Evolutionary conservation across 176 grass and related monocot genomes (phyloP), one percentile per base, ranked within the genome.

Genomic region (Zoysia japonica): DNA sequence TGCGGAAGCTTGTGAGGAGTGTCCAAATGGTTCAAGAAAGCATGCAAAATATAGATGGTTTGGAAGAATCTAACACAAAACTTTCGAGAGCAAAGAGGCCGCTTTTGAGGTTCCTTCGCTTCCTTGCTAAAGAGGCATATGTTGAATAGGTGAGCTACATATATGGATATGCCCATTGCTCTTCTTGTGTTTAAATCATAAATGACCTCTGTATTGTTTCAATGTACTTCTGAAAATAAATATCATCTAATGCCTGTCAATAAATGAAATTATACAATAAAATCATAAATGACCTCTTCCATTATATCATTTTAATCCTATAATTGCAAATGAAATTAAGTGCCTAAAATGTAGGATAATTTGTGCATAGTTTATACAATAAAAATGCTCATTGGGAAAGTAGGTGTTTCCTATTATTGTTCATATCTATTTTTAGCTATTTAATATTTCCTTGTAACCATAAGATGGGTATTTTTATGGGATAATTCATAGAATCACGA

Each of bases 1-100:
- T 97, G 65, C 68, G 89, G 37, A 90, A 90, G 72, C 94, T 97
- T 47, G 91, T 94, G 62, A 83, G 82, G 71, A 90, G 86, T 75
- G 85, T 88, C 16, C 94, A 97, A 17, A 81, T 71, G 77, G 57
- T 80, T 37, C 68, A 91, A 88, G 89, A 87, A 86, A 87, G 75
- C 71, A 61, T 39, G 17, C 59, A 39, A 70, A 77, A 64, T 72
- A 78, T 83, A 70, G 69, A 67, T 76, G 72, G 60, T 19, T 71
- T 19, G 37, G 74, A 73, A 70, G 76, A 68, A 78, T 65, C 71
- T 65, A 72, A 88, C 38, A 68, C 8, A 40, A 80, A 83, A 61
- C 70, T 93, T 84, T 80, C 45, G 20, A 77, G 9, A 75, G 94
- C 69, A 74, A 97, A 90, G 85, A 92, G 88, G 81, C 83, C 74